Percentiles rank a stretch among this genome's conserved stretches.
These are phyloP conservation scores for Zymoseptoria pseudotritici DNA, from an alignment of 2,329 filamentous ascomycete species.

Conservation along the genomic window DNA sequence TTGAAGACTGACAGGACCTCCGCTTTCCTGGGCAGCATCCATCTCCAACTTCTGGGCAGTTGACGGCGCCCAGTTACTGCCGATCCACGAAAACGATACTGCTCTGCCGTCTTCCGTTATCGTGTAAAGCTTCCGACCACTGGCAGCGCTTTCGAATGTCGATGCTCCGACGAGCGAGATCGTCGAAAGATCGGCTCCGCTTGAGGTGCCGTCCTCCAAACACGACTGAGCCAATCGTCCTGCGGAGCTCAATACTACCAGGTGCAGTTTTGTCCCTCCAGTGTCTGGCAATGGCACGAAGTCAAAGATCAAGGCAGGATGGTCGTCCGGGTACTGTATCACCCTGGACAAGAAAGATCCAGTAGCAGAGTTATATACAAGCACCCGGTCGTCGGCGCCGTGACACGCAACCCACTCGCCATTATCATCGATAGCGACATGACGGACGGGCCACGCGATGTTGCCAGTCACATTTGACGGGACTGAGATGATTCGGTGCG, in stretches of 20 bases:
- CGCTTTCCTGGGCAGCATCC: constrained; percentile 3
- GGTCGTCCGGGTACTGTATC: constrained; percentile 49
- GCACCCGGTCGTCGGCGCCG: constrained; percentile 49
- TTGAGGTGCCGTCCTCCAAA: constrained; percentile 34
- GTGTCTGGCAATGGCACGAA: constrained; percentile 43
- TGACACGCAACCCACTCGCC: constrained; percentile 61
- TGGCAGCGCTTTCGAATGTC: constrained; percentile 10
- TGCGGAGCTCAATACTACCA: constrained; percentile 58
- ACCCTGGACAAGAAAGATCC: constrained; percentile 51
- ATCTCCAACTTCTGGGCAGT: constrained; percentile 8
- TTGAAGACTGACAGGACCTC: constrained; percentile 15
- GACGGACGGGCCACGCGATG: constrained; percentile 35
- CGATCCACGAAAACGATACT: constrained; percentile 12
- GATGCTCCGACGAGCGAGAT: constrained; percentile 22
- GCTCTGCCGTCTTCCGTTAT: constrained; percentile 21
- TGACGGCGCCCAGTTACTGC: constrained; percentile 9
- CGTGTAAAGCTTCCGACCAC: constrained; percentile 13
- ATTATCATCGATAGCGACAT: constrained; percentile 56
- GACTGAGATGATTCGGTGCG: constrained; percentile 14
- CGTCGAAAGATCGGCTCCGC: constrained; percentile 12
- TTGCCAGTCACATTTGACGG: constrained; percentile 14
- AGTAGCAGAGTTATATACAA: constrained; percentile 56
- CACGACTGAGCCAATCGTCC: constrained; percentile 56
- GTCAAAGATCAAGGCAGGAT: constrained; percentile 56
- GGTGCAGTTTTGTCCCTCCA: constrained; percentile 29